These are phyloP conservation scores for Cercospora sesami DNA, from an alignment of 2,329 filamentous ascomycete species.

Conservation along the genomic window DNA sequence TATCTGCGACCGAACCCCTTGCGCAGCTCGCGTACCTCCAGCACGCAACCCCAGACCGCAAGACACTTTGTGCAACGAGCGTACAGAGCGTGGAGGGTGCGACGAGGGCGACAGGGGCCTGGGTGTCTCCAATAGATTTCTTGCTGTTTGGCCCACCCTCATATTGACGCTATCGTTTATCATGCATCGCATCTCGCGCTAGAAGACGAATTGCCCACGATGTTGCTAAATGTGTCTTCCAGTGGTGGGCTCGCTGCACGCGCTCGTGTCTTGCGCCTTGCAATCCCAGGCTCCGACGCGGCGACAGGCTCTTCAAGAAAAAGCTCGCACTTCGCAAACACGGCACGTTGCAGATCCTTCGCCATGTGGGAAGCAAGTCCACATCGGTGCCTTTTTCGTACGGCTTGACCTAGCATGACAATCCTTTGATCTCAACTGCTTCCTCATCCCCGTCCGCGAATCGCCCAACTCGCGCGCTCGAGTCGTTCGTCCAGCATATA, in stretches of 20 bases:
- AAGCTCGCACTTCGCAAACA: background rate
- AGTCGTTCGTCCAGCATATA: constrained; percentile 7
- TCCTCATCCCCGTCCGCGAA: background rate
- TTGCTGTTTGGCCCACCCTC: constrained; percentile 7
- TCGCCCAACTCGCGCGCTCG: background rate
- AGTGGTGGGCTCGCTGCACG: constrained; percentile 12
- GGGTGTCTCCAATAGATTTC: constrained; percentile 18
- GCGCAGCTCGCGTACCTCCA: background rate
- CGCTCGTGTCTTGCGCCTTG: constrained; percentile 11
- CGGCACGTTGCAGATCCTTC: constrained; percentile 4
- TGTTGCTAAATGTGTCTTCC: constrained; percentile 17
- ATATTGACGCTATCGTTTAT: constrained; percentile 14
- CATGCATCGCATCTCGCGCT: constrained; percentile 21
- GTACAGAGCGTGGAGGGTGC: background rate
- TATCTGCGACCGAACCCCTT: background rate
- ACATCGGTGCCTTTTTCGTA: background rate
- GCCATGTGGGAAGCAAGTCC: constrained; percentile 4
- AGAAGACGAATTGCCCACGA: constrained; percentile 10
- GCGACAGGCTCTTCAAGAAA: background rate
- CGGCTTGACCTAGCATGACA: background rate
- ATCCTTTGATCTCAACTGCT: background rate
- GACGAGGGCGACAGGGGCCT: background rate
- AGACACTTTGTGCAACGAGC: background rate
- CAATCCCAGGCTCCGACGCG: background rate
- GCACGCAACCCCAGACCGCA: background rate